phyloP scores from a whole-genome alignment of 2,329 filamentous ascomycete species.

The Fusarium dimerum region DNA sequence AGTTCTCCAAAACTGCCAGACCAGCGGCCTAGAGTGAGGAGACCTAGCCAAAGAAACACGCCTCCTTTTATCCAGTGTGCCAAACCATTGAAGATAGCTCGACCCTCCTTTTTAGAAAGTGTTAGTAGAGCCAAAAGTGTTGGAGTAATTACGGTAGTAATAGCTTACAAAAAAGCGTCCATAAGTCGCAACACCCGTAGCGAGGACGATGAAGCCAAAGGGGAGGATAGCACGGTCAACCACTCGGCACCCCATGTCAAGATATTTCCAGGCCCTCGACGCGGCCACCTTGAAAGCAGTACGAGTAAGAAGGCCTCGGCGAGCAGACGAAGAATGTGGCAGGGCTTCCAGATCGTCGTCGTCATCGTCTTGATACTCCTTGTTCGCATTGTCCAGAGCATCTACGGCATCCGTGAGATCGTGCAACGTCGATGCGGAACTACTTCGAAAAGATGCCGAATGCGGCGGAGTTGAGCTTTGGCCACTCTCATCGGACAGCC shows the following conservation, averaged over 20 bases:
- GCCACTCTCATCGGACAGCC: slow-evolving; percentile 70
- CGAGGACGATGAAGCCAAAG: slow-evolving; percentile 72
- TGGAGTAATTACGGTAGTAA: not conserved
- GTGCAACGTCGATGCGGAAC: slow-evolving; percentile 57
- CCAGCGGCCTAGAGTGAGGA: slow-evolving; percentile 86
- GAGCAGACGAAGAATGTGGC: slow-evolving; percentile 30
- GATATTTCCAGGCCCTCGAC: slow-evolving; percentile 54
- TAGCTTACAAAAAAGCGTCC: slow-evolving; percentile 79
- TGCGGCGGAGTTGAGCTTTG: slow-evolving; percentile 58
- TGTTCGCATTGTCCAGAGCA: slow-evolving; percentile 38
- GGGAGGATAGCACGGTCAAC: slow-evolving; percentile 78
- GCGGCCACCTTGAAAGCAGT: slow-evolving; percentile 59
- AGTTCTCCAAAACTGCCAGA: slow-evolving; percentile 86
- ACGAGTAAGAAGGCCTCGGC: slow-evolving; percentile 53
- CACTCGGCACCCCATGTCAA: slow-evolving; percentile 63
- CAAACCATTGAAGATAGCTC: slow-evolving; percentile 75
- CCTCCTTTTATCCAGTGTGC: slow-evolving; percentile 95
- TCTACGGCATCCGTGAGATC: slow-evolving; percentile 42
- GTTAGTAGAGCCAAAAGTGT: slow-evolving; percentile 1
- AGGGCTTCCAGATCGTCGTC: slow-evolving; percentile 41
- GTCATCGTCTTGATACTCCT: slow-evolving; percentile 53
- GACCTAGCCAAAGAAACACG: slow-evolving; percentile 91
- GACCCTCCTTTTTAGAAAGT: slow-evolving; percentile 55
- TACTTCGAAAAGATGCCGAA: slow-evolving; percentile 64
- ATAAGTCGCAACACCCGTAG: slow-evolving; percentile 73